phyloP scores from a whole-genome alignment of 1,284 basidiomycete genomes.

The Marasmius tenuissimus region DNA sequence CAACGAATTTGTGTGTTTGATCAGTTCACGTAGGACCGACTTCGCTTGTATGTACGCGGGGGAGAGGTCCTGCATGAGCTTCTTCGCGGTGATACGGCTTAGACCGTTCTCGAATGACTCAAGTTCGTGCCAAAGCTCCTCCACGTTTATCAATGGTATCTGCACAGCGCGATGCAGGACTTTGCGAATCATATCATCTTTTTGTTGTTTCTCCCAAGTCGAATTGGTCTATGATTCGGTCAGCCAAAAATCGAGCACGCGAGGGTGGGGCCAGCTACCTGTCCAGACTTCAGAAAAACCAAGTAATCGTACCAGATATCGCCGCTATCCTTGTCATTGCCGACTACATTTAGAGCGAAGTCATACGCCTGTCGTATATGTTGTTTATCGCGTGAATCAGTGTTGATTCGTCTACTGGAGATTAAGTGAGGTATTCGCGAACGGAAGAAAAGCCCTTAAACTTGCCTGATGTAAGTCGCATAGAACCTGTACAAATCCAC shows the following conservation, averaged over 20 bases:
- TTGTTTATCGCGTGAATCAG: slow-evolving; percentile 60
- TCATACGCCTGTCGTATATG: slow-evolving; percentile 87
- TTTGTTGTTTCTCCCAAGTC: slow-evolving; percentile 95
- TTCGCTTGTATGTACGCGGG: slow-evolving; percentile 93
- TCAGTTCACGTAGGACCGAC: slow-evolving; percentile 83
- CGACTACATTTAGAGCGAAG: slow-evolving; percentile 88
- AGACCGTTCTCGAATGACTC: slow-evolving; percentile 91
- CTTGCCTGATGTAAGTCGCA: slow-evolving; percentile 71
- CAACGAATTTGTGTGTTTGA: slow-evolving; percentile 66
- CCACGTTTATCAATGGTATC: slow-evolving; percentile 92
- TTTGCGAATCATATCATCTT: slow-evolving; percentile 91
- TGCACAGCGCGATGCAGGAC: slow-evolving; percentile 93
- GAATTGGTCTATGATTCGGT: slow-evolving; percentile 52
- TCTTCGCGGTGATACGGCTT: slow-evolving; percentile 95
- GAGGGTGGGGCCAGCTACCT: slow-evolving; percentile 45
- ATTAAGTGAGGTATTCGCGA: slow-evolving; percentile 5
- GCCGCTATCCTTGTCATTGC: slow-evolving; percentile 79
- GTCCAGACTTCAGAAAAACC: slow-evolving; percentile 79
- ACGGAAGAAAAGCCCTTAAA: slow-evolving; percentile 1
- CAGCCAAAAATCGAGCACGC: slow-evolving; percentile 1
- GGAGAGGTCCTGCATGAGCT: slow-evolving; percentile 80
- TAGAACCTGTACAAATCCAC: slow-evolving; percentile 90
- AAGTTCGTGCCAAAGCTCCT: slow-evolving; percentile 92
- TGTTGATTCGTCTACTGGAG: slow-evolving; percentile 48
- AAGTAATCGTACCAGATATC: slow-evolving; percentile 83